Percentiles rank a stretch among this genome's conserved stretches.
Conservation (phyloP, 306 rosid genomes). For the Macrotyloma uniflorum region DNA sequence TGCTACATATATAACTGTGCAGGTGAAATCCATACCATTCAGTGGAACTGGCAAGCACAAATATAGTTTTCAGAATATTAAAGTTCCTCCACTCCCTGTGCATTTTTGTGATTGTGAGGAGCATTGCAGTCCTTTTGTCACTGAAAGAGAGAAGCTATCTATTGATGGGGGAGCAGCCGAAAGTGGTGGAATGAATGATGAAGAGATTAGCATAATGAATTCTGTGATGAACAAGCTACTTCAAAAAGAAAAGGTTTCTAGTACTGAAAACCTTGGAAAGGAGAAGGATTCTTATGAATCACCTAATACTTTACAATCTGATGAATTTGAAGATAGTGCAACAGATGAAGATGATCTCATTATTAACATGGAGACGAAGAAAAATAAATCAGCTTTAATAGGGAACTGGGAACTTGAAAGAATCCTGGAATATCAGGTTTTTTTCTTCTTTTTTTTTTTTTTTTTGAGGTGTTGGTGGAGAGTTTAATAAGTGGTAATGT, state of each 20-base stretch:
- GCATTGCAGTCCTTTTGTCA: constrained; percentile 54
- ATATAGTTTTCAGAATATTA: constrained; percentile 83
- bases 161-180: constrained; percentile 34
- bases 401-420: constrained; percentile 45
- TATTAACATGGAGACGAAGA: constrained; percentile 57
- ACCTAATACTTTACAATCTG: constrained; percentile 32
- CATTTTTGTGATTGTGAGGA: constrained; percentile 95
- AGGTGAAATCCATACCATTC: constrained; percentile 61
- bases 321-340: constrained; percentile 54
- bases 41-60: constrained; percentile 93
- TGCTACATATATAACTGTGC: no score
- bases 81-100: constrained; percentile 70
- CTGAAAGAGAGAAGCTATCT: constrained; percentile 36
- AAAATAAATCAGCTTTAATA: constrained; percentile 34
- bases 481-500: background rate
- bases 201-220: constrained; percentile 75
- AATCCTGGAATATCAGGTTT: constrained; percentile 54
- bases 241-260: constrained; percentile 49
- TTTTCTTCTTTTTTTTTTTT: background rate
- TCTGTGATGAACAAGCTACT: constrained; percentile 73
- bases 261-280: constrained; percentile 24
- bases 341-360: constrained; percentile 80
- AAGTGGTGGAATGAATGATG: constrained; percentile 59
- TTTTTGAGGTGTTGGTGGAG: background rate
- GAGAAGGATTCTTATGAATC: constrained; percentile 34